Conservation (phyloP, 495 filamentous ascomycete genomes). For the Bombardia bombarda region DNA sequence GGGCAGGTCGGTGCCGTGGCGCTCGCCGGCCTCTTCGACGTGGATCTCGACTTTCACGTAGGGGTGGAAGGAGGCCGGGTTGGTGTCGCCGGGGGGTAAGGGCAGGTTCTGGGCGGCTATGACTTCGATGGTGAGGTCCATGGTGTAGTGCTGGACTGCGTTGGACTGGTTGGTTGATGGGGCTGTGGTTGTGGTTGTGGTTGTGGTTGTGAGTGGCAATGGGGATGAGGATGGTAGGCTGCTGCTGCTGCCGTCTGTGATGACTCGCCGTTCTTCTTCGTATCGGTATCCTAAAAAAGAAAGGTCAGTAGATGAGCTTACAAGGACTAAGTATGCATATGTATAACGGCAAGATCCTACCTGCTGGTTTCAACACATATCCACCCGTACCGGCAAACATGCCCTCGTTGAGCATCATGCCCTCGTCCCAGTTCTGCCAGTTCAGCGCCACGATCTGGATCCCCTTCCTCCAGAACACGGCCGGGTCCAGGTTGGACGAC, state of each 20-base stretch:
- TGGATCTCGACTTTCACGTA: conserved; percentile 82
- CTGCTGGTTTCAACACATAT: conserved; percentile 77
- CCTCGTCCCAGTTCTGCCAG: conserved; percentile 86
- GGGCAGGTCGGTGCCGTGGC: conserved; percentile 24
- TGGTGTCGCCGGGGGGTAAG: conserved; percentile 44
- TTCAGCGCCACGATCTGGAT: conserved; percentile 91
- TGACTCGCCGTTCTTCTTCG: conserved; percentile 2
- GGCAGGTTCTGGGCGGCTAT: conserved; percentile 52
- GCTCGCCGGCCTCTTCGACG: conserved; percentile 54
- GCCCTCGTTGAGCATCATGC: conserved; percentile 91
- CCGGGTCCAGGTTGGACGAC: conserved; percentile 81
- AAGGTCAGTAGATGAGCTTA: background rate
- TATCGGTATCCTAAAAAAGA: conserved; percentile 24
- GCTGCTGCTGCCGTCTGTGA: background rate
- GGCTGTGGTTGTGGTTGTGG: background rate
- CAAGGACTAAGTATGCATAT: background rate
- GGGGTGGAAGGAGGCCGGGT: conserved; percentile 54
- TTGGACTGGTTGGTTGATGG: conserved; percentile 16
- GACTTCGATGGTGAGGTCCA: conserved; percentile 47
- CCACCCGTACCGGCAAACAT: conserved; percentile 80
- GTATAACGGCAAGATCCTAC: conserved; percentile 16
- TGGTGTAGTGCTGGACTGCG: conserved; percentile 33
- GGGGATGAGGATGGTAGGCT: background rate
- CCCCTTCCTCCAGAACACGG: conserved; percentile 77
- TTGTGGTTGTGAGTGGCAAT: background rate